Conservation (phyloP, 805 yeast species). For the Saccharomycopsis fermentans region DNA sequence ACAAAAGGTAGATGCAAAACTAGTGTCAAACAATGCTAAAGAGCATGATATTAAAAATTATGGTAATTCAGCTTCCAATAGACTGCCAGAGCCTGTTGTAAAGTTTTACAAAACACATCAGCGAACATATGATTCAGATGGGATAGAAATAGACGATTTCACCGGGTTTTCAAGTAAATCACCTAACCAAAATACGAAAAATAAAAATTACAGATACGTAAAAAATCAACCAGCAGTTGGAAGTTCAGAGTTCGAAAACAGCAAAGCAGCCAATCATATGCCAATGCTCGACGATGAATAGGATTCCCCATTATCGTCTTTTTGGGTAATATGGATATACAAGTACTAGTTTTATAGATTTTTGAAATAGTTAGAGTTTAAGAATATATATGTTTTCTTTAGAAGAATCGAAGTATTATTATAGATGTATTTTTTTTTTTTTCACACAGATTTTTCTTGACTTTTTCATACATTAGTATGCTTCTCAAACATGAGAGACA, state of each 20-base stretch:
- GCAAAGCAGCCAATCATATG: constrained; percentile 8
- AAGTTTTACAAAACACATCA: constrained; percentile 10
- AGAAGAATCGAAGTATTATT: too few relatives aligned
- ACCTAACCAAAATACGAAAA: constrained; percentile 8
- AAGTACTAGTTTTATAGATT: too few relatives aligned
- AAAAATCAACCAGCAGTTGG: not conserved
- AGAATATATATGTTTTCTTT: too few relatives aligned
- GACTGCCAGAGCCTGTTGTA: constrained; percentile 9
- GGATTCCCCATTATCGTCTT: not conserved
- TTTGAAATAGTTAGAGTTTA: too few relatives aligned
- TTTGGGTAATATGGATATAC: too few relatives aligned
- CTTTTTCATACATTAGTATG: too few relatives aligned
- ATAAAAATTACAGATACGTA: not conserved
- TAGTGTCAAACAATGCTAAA: constrained; percentile 1
- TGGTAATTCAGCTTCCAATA: constrained; percentile 4
- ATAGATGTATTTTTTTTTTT: too few relatives aligned
- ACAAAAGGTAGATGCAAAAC: not conserved
- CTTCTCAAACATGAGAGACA: too few relatives aligned
- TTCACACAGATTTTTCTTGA: not conserved
- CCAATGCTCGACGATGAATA: constrained; percentile 1
- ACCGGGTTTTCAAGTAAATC: constrained; percentile 19
- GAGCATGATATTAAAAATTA: not conserved
- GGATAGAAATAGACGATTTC: constrained; percentile 3
- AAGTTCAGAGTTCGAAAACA: constrained; percentile 1
- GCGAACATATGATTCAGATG: constrained; percentile 8